phyloP scores from a whole-genome alignment of 1,139 yeast genomes.

The Yamadazyma dendronema region DNA sequence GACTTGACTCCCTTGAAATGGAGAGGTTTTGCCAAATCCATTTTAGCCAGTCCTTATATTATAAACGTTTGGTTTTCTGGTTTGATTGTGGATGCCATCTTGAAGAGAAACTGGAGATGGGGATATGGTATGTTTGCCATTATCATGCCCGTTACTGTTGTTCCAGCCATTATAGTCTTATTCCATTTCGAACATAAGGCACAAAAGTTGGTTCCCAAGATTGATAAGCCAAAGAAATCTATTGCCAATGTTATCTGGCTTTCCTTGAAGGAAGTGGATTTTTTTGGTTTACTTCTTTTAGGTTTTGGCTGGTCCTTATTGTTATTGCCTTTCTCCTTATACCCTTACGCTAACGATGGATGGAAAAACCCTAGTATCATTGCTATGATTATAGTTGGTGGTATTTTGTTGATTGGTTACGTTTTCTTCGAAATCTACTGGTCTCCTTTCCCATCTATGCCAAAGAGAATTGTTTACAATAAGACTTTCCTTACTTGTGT shows the following conservation, averaged over 20 bases:
- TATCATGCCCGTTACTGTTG: constrained; percentile 28
- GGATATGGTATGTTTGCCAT: constrained; percentile 41
- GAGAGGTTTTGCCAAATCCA: constrained; percentile 25
- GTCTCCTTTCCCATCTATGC: constrained; percentile 33
- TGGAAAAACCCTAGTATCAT: constrained; percentile 36
- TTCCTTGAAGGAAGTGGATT: constrained; percentile 24
- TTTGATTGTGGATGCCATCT: constrained; percentile 25
- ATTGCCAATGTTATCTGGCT: constrained; percentile 3
- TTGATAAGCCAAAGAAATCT: constrained; percentile 3
- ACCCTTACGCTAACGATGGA: constrained; percentile 22
- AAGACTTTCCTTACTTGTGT: constrained; percentile 31
- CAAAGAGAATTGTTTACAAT: constrained; percentile 27
- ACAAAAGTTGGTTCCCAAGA: constrained; percentile 9
- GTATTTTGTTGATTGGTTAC: constrained; percentile 23
- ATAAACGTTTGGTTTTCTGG: constrained; percentile 34
- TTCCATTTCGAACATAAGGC: constrained; percentile 24
- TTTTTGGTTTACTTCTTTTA: constrained; percentile 29
- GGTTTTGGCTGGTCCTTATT: constrained; percentile 35
- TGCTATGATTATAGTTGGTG: constrained; percentile 37
- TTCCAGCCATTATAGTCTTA: constrained; percentile 28
- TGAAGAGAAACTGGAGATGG: constrained; percentile 39
- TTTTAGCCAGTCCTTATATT: constrained; percentile 27
- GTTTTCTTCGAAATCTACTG: constrained; percentile 24
- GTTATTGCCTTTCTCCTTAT: constrained; percentile 33
- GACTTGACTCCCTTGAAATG: constrained; percentile 35